Base-by-base conservation (phyloP, 2,329 filamentous ascomycete genomes). In the Talaromyces sp. region DNA sequence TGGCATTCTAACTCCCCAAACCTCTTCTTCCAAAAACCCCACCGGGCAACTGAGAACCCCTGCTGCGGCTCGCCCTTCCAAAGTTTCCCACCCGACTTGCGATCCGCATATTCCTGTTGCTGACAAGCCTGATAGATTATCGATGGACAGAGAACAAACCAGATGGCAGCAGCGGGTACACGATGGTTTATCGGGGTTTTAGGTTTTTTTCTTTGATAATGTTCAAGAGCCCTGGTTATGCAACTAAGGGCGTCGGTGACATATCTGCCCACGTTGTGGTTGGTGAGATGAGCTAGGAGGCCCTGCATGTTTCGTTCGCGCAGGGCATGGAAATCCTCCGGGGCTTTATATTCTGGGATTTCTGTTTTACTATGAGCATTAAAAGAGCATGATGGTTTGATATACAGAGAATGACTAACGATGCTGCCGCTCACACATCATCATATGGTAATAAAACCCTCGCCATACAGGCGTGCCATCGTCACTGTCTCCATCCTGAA, bases 1-100 rank as follows among this genome's bases (percentile, higher is more conserved):
- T 19, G 40, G 29, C 24, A 43, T 43, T 43, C 40, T 22, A 43
- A 14, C 40, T 43, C 40, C n/a, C 22, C 40, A 43, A 43, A 43
- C 40, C 40, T 43, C 40, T 29, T 43, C 40, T 22, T 43, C 40
- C 40, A 43, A 30, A 43, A 43, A 22, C 29, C 16, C 40, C 40
- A 43, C 22, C 40, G 40, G 29, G 40, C 40, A 43, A 43, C 29
- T 43, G 40, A 43, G 40, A 29, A 43, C 24, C 40, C 40, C 22
- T 43, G 40, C 40, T 43, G 40, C 40, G 40, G 40, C 40, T 43
- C 40, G 14, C 40, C 40, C 40, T 43, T 43, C 40, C 40, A 43
- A 43, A 43, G 40, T 27, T 43, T 27, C 22, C 40, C 22, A 30
- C 22, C 29, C 22, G 29, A 43, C 40, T 43, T 17, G n/a, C 40